phyloP scores from a whole-genome alignment of 2,329 filamentous ascomycete genomes.

The Spiromastix sp. region DNA sequence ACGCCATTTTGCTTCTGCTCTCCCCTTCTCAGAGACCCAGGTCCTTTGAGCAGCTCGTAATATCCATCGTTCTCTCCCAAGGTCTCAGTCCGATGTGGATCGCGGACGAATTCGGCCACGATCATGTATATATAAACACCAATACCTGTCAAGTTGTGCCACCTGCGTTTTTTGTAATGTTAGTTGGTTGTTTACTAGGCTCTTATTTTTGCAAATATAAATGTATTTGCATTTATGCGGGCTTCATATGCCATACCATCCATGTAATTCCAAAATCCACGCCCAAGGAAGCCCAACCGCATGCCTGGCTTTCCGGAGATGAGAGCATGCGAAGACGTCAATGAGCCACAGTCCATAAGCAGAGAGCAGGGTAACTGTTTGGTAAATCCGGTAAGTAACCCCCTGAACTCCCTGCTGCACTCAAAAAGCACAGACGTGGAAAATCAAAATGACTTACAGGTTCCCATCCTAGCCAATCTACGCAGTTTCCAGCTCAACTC shows the following conservation, averaged over 20 bases:
- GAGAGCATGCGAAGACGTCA: slow-evolving; percentile 15
- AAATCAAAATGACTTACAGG: slow-evolving; percentile 3
- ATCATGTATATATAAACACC: slow-evolving; percentile 11
- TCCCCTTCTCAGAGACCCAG: not conserved
- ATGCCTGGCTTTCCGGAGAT: slow-evolving; percentile 11
- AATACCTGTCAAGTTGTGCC: slow-evolving; percentile 10
- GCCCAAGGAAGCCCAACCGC: slow-evolving; percentile 13
- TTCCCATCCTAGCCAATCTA: slow-evolving; percentile 2
- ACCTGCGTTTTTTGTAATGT: slow-evolving; percentile 9
- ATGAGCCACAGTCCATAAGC: slow-evolving; percentile 15
- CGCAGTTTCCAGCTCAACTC: slow-evolving; percentile 7
- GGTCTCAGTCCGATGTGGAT: slow-evolving; percentile 4
- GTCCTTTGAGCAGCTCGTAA: slow-evolving; percentile 3
- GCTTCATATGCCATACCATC: slow-evolving; percentile 12
- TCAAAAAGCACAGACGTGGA: not conserved
- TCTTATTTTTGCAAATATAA: no score
- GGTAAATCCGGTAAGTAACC: not conserved
- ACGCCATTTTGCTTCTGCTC: not conserved
- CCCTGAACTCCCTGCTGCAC: no score
- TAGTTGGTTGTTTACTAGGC: no score
- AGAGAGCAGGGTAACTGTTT: slow-evolving; percentile 6
- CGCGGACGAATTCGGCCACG: slow-evolving; percentile 8
- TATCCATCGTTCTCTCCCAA: slow-evolving; percentile 2
- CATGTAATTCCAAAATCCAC: slow-evolving; percentile 19
- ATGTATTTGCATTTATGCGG: not conserved